Conservation (phyloP, 768 basidiomycete genomes). For the Artomyces pyxidatus region DNA sequence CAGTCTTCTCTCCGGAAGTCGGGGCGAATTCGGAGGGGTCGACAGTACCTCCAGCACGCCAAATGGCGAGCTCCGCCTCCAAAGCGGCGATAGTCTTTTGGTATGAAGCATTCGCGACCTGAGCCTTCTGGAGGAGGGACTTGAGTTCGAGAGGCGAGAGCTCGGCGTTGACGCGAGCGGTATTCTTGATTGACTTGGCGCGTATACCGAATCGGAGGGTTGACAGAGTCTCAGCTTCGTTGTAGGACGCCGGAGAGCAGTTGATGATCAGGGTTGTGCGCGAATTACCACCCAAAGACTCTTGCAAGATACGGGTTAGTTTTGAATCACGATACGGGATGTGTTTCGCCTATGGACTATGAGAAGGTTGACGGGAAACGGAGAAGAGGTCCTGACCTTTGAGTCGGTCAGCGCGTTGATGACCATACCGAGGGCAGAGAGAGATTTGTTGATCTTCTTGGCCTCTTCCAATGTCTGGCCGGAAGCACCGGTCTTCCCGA, state of each 20-base stretch:
- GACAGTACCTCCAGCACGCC: constrained; percentile 83
- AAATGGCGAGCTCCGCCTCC: constrained; percentile 84
- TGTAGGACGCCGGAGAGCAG: constrained; percentile 96
- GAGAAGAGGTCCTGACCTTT: constrained; percentile 57
- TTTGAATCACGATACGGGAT: constrained; percentile 99
- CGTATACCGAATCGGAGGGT: constrained; percentile 99
- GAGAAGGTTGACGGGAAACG: background rate
- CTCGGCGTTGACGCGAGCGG: constrained; percentile 96
- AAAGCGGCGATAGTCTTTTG: constrained; percentile 83
- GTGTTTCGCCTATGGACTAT: constrained; percentile 69
- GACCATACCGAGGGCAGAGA: constrained; percentile 98
- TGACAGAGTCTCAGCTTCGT: constrained; percentile 91
- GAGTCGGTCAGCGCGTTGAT: constrained; percentile 96
- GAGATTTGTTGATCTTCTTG: constrained; percentile 99
- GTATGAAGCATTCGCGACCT: constrained; percentile 74
- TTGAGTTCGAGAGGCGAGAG: constrained; percentile 95
- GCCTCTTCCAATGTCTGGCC: constrained; percentile 99
- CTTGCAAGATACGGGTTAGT: constrained; percentile 97
- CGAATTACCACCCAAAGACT: constrained; percentile 92
- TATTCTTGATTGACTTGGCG: constrained; percentile 99
- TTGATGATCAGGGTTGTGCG: constrained; percentile 98
- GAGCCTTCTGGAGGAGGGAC: constrained; percentile 80
- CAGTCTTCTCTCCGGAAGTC: constrained; percentile 48
- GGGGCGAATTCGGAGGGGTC: constrained; percentile 75
- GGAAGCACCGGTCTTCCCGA: constrained; percentile 98